phyloP scores from a whole-genome alignment of 768 basidiomycete species.

The Wakefieldia striispora region DNA sequence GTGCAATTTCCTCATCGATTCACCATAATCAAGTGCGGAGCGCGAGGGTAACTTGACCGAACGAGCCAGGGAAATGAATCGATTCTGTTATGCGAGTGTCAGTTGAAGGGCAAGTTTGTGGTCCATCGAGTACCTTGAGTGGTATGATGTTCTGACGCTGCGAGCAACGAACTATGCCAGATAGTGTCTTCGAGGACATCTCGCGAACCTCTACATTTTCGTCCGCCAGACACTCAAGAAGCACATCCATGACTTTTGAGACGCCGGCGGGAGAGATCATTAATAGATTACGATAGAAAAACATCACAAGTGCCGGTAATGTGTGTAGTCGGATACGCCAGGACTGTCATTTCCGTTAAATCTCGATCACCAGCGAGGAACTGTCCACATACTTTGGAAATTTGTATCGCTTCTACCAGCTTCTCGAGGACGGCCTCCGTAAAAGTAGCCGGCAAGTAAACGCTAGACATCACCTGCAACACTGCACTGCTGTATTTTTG shows the following conservation, averaged over 20 bases:
- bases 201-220: slow-evolving; percentile 93
- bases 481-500: slow-evolving; percentile 80
- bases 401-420: slow-evolving; percentile 71
- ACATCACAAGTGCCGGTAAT: slow-evolving; percentile 82
- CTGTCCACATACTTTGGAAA: slow-evolving; percentile 57
- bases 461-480: slow-evolving; percentile 77
- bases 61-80: slow-evolving; percentile 66
- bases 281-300: slow-evolving; percentile 88
- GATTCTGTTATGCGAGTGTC: slow-evolving; percentile 50
- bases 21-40: slow-evolving; percentile 69
- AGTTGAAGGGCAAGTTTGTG: not conserved
- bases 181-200: slow-evolving; percentile 83
- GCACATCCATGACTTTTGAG: slow-evolving; percentile 73
- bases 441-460: slow-evolving; percentile 69
- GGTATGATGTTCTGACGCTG: slow-evolving; percentile 83
- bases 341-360: slow-evolving; percentile 47
- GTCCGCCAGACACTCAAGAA: slow-evolving; percentile 81
- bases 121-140: slow-evolving; percentile 56
- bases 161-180: slow-evolving; percentile 87
- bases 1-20: slow-evolving; percentile 70
- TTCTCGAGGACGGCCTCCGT: slow-evolving; percentile 57
- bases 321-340: slow-evolving; percentile 90
- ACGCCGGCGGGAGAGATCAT: slow-evolving; percentile 68
- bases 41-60: slow-evolving; percentile 65
- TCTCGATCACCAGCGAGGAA: slow-evolving; percentile 1